Percentiles rank a stretch among this genome's conserved stretches.
These are phyloP conservation scores for Pseudocercospora vitis DNA, from an alignment of 2,329 filamentous ascomycete genomes.

Conservation along the genomic window DNA sequence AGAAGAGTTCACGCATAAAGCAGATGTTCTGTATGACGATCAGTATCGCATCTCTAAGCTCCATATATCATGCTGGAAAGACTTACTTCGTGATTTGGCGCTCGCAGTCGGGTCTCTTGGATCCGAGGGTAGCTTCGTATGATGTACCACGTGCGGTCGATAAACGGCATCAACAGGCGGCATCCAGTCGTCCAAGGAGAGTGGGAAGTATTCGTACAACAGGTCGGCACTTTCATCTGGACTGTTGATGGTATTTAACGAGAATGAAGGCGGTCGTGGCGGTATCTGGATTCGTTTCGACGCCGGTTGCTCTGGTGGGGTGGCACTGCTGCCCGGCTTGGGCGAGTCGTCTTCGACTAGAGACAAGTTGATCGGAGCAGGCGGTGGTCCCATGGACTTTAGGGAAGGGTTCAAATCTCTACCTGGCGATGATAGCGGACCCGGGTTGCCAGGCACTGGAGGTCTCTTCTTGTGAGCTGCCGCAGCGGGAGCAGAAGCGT, in stretches of 20 bases:
- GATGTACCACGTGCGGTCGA: constrained; percentile 88
- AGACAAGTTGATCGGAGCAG: constrained; percentile 55
- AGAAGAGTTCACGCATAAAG: constrained; percentile 3
- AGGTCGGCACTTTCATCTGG: constrained; percentile 76
- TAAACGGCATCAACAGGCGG: constrained; percentile 88
- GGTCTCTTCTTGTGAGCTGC: constrained; percentile 29
- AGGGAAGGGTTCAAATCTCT: constrained; percentile 44
- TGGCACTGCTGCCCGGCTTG: constrained; percentile 32
- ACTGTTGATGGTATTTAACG: constrained; percentile 56
- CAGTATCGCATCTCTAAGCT: background rate
- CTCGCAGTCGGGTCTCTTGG: constrained; percentile 44
- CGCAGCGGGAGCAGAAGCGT: constrained; percentile 45
- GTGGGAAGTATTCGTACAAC: constrained; percentile 91
- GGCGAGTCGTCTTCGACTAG: constrained; percentile 56
- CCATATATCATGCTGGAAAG: too few species aligned
- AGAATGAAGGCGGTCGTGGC: constrained; percentile 47
- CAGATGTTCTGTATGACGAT: background rate
- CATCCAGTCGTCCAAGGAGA: constrained; percentile 91
- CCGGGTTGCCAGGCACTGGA: constrained; percentile 22
- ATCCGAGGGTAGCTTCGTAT: constrained; percentile 60
- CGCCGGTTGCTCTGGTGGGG: constrained; percentile 27
- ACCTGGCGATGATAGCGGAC: constrained; percentile 52
- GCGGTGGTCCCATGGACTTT: constrained; percentile 26
- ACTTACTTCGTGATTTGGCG: constrained; percentile 22
- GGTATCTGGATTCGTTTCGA: constrained; percentile 35